Percentiles rank a stretch among this genome's conserved stretches.
Evolutionary conservation across 805 yeast species (phyloP).

Genomic region (Hanseniaspora mollemarum): DNA sequence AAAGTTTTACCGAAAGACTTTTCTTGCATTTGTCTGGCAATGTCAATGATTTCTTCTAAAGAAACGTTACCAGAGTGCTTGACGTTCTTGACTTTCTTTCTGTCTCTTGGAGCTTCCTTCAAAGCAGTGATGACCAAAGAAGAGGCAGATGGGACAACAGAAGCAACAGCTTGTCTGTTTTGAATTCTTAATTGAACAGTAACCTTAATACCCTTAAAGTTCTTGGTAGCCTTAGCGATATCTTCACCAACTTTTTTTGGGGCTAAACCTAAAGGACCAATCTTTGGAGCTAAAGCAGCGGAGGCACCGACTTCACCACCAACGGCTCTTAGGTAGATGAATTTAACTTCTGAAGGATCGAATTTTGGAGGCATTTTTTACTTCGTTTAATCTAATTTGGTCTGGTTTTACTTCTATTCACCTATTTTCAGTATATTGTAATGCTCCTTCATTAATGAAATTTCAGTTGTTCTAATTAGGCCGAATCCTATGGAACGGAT

Average conservation of each 20-base stretch:
- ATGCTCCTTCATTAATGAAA: too few relatives aligned
- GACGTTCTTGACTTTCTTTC: slow-evolving; percentile 99
- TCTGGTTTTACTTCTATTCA: slow-evolving; percentile 10
- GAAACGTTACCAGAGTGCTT: slow-evolving; percentile 99
- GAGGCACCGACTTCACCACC: slow-evolving; percentile 99
- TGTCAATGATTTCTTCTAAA: slow-evolving; percentile 88
- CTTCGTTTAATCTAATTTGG: slow-evolving; percentile 19
- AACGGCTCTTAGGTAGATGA: slow-evolving; percentile 97
- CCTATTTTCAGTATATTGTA: neutral
- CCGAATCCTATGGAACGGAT: too few relatives aligned
- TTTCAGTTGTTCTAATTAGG: too few relatives aligned
- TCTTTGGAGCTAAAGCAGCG: slow-evolving; percentile 98
- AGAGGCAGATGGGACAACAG: slow-evolving; percentile 99
- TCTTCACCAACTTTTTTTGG: slow-evolving; percentile 99
- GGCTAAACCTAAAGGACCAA: slow-evolving; percentile 99
- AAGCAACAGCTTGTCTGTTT: slow-evolving; percentile 98
- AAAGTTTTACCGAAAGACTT: slow-evolving; percentile 97
- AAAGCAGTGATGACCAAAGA: slow-evolving; percentile 97
- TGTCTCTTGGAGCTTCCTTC: slow-evolving; percentile 99
- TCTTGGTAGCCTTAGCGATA: slow-evolving; percentile 98
- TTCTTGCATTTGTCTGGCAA: slow-evolving; percentile 94
- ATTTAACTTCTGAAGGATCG: slow-evolving; percentile 97
- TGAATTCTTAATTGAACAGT: slow-evolving; percentile 97
- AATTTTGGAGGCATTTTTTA: slow-evolving; percentile 88
- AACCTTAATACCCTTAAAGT: slow-evolving; percentile 98